phyloP scores from a whole-genome alignment of 768 basidiomycete genomes.

The Rhizopogon rudus region DNA sequence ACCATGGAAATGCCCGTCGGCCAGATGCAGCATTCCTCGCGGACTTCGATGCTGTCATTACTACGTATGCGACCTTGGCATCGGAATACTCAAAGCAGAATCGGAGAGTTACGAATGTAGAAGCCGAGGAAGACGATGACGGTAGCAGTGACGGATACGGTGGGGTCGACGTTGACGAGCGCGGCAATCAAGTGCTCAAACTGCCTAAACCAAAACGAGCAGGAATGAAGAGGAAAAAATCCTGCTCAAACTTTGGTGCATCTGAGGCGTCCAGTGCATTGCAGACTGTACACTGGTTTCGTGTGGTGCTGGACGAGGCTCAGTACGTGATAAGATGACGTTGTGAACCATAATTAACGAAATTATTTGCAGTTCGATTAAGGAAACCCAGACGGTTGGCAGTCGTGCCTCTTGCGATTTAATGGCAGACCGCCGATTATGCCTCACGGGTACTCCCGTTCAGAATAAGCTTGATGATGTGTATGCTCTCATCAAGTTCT shows the following conservation, averaged over 20 bases:
- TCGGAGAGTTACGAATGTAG: conserved; percentile 51
- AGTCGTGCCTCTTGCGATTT: conserved; percentile 95
- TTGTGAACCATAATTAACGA: neutral
- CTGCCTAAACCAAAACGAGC: conserved; percentile 63
- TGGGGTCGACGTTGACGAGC: conserved; percentile 60
- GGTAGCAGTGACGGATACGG: conserved; percentile 58
- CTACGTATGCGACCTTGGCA: conserved; percentile 93
- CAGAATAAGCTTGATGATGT: conserved; percentile 99
- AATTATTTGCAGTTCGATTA: conserved; percentile 70
- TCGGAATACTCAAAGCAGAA: conserved; percentile 92
- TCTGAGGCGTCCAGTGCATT: conserved; percentile 67
- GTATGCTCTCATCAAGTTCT: conserved; percentile 94
- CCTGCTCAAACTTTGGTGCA: conserved; percentile 37
- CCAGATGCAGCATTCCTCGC: conserved; percentile 85
- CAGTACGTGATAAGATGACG: conserved; percentile 58
- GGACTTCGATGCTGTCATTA: conserved; percentile 96
- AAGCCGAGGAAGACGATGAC: conserved; percentile 66
- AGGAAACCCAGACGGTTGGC: conserved; percentile 91
- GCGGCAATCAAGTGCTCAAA: conserved; percentile 57
- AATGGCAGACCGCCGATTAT: conserved; percentile 87
- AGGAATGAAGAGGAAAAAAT: conserved; percentile 63
- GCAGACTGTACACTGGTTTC: conserved; percentile 95
- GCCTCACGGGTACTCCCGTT: conserved; percentile 96
- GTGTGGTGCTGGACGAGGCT: conserved; percentile 90
- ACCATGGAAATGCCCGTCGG: conserved; percentile 87